Conservation (phyloP, 192 early-diverging fungal genomes). For the Backusella sp. region DNA sequence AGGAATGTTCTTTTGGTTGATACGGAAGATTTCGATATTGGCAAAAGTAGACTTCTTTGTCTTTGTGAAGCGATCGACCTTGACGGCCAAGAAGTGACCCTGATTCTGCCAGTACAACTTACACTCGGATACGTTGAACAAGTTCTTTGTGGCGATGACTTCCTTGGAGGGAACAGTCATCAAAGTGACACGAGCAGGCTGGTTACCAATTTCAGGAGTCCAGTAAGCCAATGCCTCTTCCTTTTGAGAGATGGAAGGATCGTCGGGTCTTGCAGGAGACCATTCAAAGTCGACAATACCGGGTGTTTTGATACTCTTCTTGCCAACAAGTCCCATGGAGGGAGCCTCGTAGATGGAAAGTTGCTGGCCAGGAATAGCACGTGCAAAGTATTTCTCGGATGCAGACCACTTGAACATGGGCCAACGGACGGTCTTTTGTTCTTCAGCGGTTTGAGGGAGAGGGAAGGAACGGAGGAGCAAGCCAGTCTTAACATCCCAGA, state of each 20-base stretch:
- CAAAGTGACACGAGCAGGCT: conserved; percentile 95
- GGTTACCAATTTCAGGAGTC: conserved; percentile 94
- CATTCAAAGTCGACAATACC: conserved; percentile 79
- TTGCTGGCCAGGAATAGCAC: conserved; percentile 69
- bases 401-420: conserved; percentile 97
- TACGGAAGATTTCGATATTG: conserved; percentile 94
- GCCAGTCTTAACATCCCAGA: conserved; percentile 93
- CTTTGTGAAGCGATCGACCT: conserved; percentile 87
- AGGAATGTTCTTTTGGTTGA: conserved; percentile 91
- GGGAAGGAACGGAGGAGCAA: conserved; percentile 88
- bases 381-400: conserved; percentile 93
- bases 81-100: conserved; percentile 90
- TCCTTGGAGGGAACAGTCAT: conserved; percentile 80
- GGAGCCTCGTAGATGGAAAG: conserved; percentile 94
- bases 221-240: conserved; percentile 88
- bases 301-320: conserved; percentile 88
- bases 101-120: conserved; percentile 89
- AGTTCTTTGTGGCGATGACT: conserved; percentile 93
- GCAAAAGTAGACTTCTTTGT: conserved; percentile 87
- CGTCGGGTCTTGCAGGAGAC: conserved; percentile 53
- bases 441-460: conserved; percentile 46
- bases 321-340: conserved; percentile 88
- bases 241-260: conserved; percentile 38
- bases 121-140: conserved; percentile 91
- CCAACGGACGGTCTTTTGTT: conserved; percentile 72